Conservation (phyloP, 495 filamentous ascomycete species). For the Penicillium coprophilum region DNA sequence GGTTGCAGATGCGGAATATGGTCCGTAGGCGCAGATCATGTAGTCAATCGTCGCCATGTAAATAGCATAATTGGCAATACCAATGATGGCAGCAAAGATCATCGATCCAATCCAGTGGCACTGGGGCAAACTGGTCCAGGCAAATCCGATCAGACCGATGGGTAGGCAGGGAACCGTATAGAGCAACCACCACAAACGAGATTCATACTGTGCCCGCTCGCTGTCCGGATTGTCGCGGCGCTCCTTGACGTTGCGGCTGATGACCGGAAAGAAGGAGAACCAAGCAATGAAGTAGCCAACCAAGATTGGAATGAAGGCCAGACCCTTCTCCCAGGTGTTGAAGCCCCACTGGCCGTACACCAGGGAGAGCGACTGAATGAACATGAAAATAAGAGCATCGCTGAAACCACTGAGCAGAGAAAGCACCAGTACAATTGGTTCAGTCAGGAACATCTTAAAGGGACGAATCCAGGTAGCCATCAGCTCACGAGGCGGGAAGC, state of each 20-base stretch:
- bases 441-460: slow-evolving; percentile 60
- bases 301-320: slow-evolving; percentile 58
- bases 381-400: slow-evolving; percentile 66
- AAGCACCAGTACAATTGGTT: slow-evolving; percentile 60
- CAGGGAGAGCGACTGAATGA: slow-evolving; percentile 59
- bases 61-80: slow-evolving; percentile 68
- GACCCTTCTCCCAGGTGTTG: slow-evolving; percentile 47
- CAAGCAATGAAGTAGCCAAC: slow-evolving; percentile 63
- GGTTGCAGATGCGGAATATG: slow-evolving; percentile 70
- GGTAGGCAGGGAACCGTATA: slow-evolving; percentile 57
- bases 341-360: slow-evolving; percentile 63
- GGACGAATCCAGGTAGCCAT: slow-evolving; percentile 57
- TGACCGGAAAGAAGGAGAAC: slow-evolving; percentile 53
- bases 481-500: slow-evolving; percentile 58
- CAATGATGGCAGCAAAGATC: slow-evolving; percentile 63
- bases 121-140: slow-evolving; percentile 59
- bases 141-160: slow-evolving; percentile 62
- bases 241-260: slow-evolving; percentile 50
- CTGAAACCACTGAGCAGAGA: slow-evolving; percentile 62
- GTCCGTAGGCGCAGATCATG: slow-evolving; percentile 69
- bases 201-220: slow-evolving; percentile 59
- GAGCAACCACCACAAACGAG: slow-evolving; percentile 59
- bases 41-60: slow-evolving; percentile 80
- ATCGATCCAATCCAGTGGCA: slow-evolving; percentile 66
- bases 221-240: slow-evolving; percentile 51